Conservation (phyloP, 2,329 filamentous ascomycete species). For the Fusarium kyushuense region DNA sequence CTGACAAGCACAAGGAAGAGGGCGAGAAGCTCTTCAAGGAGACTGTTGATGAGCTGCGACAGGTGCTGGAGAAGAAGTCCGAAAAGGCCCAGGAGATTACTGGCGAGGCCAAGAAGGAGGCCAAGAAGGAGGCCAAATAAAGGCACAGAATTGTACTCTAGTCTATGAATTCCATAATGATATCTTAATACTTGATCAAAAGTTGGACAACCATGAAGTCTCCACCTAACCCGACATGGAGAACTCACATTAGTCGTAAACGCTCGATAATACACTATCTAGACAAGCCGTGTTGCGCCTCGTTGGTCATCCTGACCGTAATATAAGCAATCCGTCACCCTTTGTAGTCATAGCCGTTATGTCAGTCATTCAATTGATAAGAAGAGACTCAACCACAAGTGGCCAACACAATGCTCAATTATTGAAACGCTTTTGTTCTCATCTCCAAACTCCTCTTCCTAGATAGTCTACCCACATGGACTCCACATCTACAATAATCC, state of each 20-base stretch:
- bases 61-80: conserved; percentile 71
- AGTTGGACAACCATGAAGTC: background rate
- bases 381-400: conserved; percentile 39
- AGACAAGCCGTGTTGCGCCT: background rate
- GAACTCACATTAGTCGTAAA: background rate
- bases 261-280: background rate
- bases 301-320: background rate
- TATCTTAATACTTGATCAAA: conserved; percentile 30
- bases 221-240: too few relatives aligned
- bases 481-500: conserved; percentile 46
- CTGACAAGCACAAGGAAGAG: conserved; percentile 75
- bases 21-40: conserved; percentile 77
- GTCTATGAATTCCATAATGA: conserved; percentile 23
- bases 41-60: conserved; percentile 73
- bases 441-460: conserved; percentile 22
- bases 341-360: background rate
- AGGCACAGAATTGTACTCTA: conserved; percentile 15
- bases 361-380: background rate
- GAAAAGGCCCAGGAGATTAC: conserved; percentile 69
- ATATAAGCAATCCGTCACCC: background rate
- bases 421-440: conserved; percentile 32
- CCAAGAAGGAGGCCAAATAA: conserved; percentile 60
- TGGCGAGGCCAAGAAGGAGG: conserved; percentile 65
- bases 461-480: conserved; percentile 17
- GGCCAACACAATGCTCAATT: conserved; percentile 42